Evolutionary conservation across 2,329 filamentous ascomycete genomes (phyloP).

Genomic region (Trematosphaeria pertusa): DNA sequence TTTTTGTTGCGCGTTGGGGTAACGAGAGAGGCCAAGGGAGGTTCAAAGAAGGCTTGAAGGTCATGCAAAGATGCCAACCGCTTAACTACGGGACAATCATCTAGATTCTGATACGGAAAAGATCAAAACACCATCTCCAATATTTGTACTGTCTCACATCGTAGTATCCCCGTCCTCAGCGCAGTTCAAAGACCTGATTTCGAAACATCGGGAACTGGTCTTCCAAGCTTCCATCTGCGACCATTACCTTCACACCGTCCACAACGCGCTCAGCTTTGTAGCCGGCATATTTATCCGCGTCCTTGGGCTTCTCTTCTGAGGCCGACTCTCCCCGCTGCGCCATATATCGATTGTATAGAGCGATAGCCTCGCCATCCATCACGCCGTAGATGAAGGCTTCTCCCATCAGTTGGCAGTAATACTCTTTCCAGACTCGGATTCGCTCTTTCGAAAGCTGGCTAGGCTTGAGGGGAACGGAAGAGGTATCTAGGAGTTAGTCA

Average conservation of each 20-base stretch:
- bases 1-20: conserved; percentile 30
- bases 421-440: background rate
- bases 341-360: conserved; percentile 1
- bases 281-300: background rate
- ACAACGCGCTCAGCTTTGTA: background rate
- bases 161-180: too few relatives aligned
- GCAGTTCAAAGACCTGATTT: conserved; percentile 5
- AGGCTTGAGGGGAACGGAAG: background rate
- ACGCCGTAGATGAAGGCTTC: conserved; percentile 5
- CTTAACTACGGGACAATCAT: too few relatives aligned
- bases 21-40: conserved; percentile 10
- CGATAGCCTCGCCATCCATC: conserved; percentile 4
- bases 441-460: background rate
- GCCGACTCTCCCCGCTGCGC: background rate
- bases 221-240: background rate
- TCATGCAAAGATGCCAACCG: too few relatives aligned
- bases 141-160: too few relatives aligned
- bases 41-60: background rate
- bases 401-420: conserved; percentile 2
- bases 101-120: too few relatives aligned
- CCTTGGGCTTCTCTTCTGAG: background rate
- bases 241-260: background rate
- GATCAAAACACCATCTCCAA: too few relatives aligned
- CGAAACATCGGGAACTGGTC: conserved; percentile 2
- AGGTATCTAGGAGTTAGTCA: background rate